These are phyloP conservation scores for Wickerhamiella siamensis DNA, from an alignment of 805 yeast species.

Conservation along the genomic window DNA sequence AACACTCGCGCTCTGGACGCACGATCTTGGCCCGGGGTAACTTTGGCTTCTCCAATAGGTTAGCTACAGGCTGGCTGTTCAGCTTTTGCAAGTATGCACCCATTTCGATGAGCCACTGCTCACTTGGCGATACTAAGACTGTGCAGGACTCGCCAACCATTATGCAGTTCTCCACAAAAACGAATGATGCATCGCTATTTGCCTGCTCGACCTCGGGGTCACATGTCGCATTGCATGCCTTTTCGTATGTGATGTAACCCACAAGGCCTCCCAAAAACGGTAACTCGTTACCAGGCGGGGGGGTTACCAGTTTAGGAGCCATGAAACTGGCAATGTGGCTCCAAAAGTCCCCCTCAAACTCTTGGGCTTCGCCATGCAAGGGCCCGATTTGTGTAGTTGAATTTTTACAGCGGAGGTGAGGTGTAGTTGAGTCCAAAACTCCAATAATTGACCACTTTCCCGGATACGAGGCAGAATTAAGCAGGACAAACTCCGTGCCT, in stretches of 20 bases:
- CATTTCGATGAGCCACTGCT: background rate
- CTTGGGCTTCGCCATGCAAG: constrained; percentile 1
- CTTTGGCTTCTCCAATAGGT: background rate
- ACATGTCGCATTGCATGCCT: constrained; percentile 28
- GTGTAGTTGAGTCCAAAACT: constrained; percentile 22
- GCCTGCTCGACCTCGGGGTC: constrained; percentile 6
- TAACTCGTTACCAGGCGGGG: constrained; percentile 25
- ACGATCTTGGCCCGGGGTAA: constrained; percentile 12
- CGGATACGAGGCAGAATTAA: constrained; percentile 70
- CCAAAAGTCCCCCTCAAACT: constrained; percentile 6
- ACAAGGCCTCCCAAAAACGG: constrained; percentile 88
- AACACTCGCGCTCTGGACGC: constrained; percentile 39
- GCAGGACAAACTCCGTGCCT: constrained; percentile 38
- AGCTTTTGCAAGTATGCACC: background rate
- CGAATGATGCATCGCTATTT: constrained; percentile 17
- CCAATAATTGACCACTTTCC: constrained; percentile 87
- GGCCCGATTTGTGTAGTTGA: constrained; percentile 11
- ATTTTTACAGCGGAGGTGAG: constrained; percentile 13
- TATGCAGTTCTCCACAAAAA: constrained; percentile 13
- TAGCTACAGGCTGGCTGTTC: background rate
- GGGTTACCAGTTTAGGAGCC: constrained; percentile 14
- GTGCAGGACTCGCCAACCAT: constrained; percentile 6
- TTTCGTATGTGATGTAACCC: constrained; percentile 81
- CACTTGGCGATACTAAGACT: constrained; percentile 3
- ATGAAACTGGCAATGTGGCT: constrained; percentile 11